Base-by-base conservation (phyloP, 2,329 filamentous ascomycete species). In the Didymella lethalis region DNA sequence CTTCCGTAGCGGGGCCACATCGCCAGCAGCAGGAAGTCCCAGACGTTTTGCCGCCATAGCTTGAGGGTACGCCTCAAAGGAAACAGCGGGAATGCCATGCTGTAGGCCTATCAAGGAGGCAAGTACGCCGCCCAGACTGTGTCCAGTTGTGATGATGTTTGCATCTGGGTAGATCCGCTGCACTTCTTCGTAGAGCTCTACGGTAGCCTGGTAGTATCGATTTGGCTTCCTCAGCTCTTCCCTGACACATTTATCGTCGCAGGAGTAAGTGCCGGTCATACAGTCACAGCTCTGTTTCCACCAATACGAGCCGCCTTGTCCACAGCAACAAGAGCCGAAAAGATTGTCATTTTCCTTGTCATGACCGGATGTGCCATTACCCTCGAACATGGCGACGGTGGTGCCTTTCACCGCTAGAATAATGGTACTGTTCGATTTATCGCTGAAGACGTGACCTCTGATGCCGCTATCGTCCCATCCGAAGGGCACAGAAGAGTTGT, bases 281-380 rank as follows among this genome's bases (percentile, higher is more conserved):
- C 74, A 76, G 48, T 76, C 74, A 54, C 74, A 76, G 7, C 72
- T 71, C 45, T 73, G 60, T 6, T 69, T 65, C 74, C 74, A 76
- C 34, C 75, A 68, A 51, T 75, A 76, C 10, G 73, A 62, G 11
- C 74, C 74, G 7, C 72, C 72, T 43, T 76, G 74, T 18, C 69
- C 74, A 47, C 74, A 76, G 48, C 74, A 76, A 46, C 74, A 76
- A 7, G 72, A 75, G 0, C 73, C 74, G 46, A 72, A 75, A 1
- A 76, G 59, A 25, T 76, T 76, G 62, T 76, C 74, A 48, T 76
- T 76, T 8, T 75, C 74, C 48, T 76, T 76, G 53, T 76, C 74
- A 43, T 71, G 68, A 2, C 68, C 69, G 3, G 72, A 75, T 1
- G 74, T 76, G 7, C 74, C 74, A 31, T 75, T 74, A 16, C 73